Evolutionary conservation across 140 eudicot species (phyloP).

Genomic region (Erigeron philadelphicus): DNA sequence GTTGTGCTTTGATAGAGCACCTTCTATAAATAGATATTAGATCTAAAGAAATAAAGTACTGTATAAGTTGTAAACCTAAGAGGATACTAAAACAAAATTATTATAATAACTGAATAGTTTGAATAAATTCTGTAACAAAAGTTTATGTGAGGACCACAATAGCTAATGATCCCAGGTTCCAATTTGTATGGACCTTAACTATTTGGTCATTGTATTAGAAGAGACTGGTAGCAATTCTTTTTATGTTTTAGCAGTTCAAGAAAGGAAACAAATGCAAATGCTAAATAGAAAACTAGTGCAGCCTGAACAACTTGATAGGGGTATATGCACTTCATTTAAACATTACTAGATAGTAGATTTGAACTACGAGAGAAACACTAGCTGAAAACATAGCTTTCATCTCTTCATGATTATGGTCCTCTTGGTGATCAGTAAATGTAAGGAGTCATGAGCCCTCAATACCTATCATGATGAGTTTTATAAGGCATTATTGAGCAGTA

Average conservation of each 20-base stretch:
- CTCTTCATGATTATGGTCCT: neutral
- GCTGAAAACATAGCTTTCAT: neutral
- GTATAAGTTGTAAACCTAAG: neutral
- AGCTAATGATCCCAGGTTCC: neutral
- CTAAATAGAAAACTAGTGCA: neutral
- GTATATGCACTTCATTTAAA: neutral
- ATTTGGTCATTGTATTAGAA: neutral
- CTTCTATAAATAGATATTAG: neutral
- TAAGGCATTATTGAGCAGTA: no score
- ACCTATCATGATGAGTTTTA: no score
- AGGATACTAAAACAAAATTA: neutral
- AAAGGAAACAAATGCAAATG: neutral
- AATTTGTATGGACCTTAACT: neutral
- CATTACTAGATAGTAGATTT: neutral
- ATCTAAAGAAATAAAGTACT: neutral
- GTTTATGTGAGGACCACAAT: neutral
- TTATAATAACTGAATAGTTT: neutral
- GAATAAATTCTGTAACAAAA: neutral
- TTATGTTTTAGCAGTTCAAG: neutral
- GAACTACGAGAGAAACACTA: neutral
- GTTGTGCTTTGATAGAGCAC: neutral
- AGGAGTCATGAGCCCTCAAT: neutral
- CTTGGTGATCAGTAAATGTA: neutral
- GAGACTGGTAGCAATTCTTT: neutral
- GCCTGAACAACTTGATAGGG: neutral